Percentiles rank a stretch among this genome's conserved stretches.
Evolutionary conservation across 208 protist genomes (phyloP).

Genomic region (Trypanosoma caninum): DNA sequence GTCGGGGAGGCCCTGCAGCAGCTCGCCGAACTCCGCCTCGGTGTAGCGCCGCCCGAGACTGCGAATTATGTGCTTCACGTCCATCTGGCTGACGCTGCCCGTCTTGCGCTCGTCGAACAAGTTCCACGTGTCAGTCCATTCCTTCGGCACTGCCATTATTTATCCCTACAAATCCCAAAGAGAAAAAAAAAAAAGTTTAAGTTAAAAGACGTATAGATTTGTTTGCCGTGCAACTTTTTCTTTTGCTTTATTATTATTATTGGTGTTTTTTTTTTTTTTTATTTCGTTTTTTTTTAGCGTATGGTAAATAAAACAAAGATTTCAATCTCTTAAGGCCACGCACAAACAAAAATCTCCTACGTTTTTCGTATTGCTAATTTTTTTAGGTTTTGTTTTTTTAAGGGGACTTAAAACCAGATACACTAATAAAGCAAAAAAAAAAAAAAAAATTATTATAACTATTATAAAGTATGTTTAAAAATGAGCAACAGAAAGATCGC

Average conservation of each 20-base stretch:
- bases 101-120: slow-evolving; percentile 84
- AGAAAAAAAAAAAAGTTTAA: background rate
- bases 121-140: slow-evolving; percentile 88
- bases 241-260: background rate
- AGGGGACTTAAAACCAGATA: too few relatives aligned
- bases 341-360: too few relatives aligned
- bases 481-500: too few relatives aligned
- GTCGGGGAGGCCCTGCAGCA: slow-evolving; percentile 59
- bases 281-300: background rate
- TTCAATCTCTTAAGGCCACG: too few relatives aligned
- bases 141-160: slow-evolving; percentile 43
- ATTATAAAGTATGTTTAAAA: too few relatives aligned
- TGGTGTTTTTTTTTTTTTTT: background rate
- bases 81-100: slow-evolving; percentile 57
- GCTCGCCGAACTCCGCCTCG: slow-evolving; percentile 84
- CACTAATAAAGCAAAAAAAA: too few relatives aligned
- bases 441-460: too few relatives aligned
- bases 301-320: too few relatives aligned
- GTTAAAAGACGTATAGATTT: background rate
- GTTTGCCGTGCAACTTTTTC: background rate
- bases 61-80: slow-evolving; percentile 88
- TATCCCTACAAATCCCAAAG: background rate
- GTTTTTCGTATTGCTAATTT: background rate
- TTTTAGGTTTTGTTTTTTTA: too few relatives aligned
- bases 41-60: slow-evolving; percentile 86